Percentiles rank a stretch among this genome's conserved stretches.
Conservation (phyloP, 768 basidiomycete genomes). For the Candolleomyces eurysporus region DNA sequence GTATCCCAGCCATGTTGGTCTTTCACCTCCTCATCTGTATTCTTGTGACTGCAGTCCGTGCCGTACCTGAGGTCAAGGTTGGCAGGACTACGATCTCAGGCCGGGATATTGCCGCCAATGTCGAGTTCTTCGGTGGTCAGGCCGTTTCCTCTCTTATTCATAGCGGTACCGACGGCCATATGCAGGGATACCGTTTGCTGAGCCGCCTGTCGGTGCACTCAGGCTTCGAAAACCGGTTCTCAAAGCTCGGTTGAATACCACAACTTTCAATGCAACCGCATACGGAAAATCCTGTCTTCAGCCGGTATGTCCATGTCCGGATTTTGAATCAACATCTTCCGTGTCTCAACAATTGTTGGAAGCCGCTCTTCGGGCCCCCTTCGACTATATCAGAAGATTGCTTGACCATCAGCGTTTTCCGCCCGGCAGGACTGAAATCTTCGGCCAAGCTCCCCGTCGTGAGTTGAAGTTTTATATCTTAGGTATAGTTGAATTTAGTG, state of each 20-base stretch:
- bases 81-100: slow-evolving; percentile 39
- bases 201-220: slow-evolving; percentile 48
- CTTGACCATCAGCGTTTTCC: slow-evolving; percentile 55
- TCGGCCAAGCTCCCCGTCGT: slow-evolving; percentile 38
- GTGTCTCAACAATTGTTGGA: not conserved
- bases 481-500: not conserved
- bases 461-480: slow-evolving; percentile 10
- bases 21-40: not conserved
- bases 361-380: not conserved
- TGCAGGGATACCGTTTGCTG: slow-evolving; percentile 52
- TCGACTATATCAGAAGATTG: slow-evolving; percentile 51
- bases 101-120: slow-evolving; percentile 28
- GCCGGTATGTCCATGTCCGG: slow-evolving; percentile 25
- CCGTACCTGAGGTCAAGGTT: slow-evolving; percentile 35
- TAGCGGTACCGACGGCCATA: no score
- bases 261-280: slow-evolving; percentile 42
- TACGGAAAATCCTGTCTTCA: slow-evolving; percentile 52
- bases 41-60: slow-evolving; percentile 1
- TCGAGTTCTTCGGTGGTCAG: slow-evolving; percentile 48
- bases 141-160: slow-evolving; percentile 6
- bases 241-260: slow-evolving; percentile 33
- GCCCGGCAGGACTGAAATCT: slow-evolving; percentile 36
- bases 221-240: slow-evolving; percentile 46
- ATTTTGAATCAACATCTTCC: not conserved
- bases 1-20: not conserved